Base-by-base conservation (phyloP, 225 moss, liverwort and hornwort genomes). In the Neckera pumila region DNA sequence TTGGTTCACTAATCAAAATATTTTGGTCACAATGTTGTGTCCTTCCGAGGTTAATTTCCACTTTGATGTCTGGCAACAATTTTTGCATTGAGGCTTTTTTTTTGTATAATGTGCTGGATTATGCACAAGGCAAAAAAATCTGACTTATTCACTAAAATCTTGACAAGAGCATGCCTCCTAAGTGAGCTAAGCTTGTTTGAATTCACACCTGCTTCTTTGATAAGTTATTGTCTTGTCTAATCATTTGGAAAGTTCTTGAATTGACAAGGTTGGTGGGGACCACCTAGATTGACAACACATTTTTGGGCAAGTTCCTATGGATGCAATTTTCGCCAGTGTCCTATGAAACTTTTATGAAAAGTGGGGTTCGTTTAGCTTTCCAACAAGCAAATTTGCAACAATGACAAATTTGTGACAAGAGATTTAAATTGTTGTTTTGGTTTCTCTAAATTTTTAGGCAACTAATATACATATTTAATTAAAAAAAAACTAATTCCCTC, bases 121-220 rank as follows among this genome's bases (percentile, higher is more conserved):
- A 15, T 26, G 4, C 1, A 14, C 5, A 15, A 71, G 9, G 42
- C 42, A 26, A 49, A 49, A 49, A 49, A 49, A 49, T 49, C 12
- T 49, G 49, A 49, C 16, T 15, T 51, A 5, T 27, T 71, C 26
- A 42, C 3, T 10, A 72, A 6, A 67, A 33, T 67, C 27, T 72
- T 43, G 1, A 47, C 0, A 11, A 0, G 7, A 28, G 7, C 47
- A 11, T 51, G 5, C 12, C 15, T 75, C 2, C 0, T 19, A 0
- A 49, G 0, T 33, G 49, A 75, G 0, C 7, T 12, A 3, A 49
- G 0, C 33, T 34, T 51, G 0, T 51, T 76, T 34, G 13, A 75
- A 1, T 75, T 33, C 49, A 33, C 21, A 33, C 51, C 13, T 51
- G 1, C 13, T 31, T 75, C 7, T 1, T 49, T 12, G 2, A 20